Evolutionary conservation across 139 green algal genomes (phyloP), one percentile per base, ranked within the genome.

Genomic region (Tetradesmus obliquus): DNA sequence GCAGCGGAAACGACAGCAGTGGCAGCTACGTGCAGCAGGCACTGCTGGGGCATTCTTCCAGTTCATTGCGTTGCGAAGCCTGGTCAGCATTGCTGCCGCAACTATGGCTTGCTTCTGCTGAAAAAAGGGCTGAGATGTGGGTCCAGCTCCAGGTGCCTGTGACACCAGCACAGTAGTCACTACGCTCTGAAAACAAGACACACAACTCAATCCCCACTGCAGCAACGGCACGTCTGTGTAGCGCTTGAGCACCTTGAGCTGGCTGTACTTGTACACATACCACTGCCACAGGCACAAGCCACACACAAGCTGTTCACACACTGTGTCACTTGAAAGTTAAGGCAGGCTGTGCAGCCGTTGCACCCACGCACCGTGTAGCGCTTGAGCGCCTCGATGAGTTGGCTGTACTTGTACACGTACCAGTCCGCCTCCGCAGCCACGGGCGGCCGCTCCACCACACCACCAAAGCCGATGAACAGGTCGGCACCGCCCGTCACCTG

Each of bases 381-480:
- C 69, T 87, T 86, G 45, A 95, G 92, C 13, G 81, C 74, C 55
- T 90, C 72, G 19, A 91, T 58, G 72, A 96, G 93, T 45, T 90
- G 24, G 24, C 32, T 54, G 82, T 95, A 93, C 82, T 87, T 91
- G 85, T 90, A 89, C 17, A 95, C 93, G 88, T 94, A 96, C 96
- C 96, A 97, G 83, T 97, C 95, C 0, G 95, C 96, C 2, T 85
- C 87, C 1, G 83, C 81, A 58, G 90, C 91, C n/a, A 97, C 96
- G 3, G 88, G 86, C 10, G 74, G 54, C 0, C 96, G 93, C 93
- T 94, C 82, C 53, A 96, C 93, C 3, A 97, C 93, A 20, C 95
- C 95, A 54, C 92, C 95, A 82, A 90, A 97, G 12, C 95, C 96
- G 53, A 97, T 94, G 91, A 97, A 97, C 79, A 96, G 81, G 91